phyloP scores from a whole-genome alignment of 176 grass and related monocot genomes.

The Eleusine coracana region DNA sequence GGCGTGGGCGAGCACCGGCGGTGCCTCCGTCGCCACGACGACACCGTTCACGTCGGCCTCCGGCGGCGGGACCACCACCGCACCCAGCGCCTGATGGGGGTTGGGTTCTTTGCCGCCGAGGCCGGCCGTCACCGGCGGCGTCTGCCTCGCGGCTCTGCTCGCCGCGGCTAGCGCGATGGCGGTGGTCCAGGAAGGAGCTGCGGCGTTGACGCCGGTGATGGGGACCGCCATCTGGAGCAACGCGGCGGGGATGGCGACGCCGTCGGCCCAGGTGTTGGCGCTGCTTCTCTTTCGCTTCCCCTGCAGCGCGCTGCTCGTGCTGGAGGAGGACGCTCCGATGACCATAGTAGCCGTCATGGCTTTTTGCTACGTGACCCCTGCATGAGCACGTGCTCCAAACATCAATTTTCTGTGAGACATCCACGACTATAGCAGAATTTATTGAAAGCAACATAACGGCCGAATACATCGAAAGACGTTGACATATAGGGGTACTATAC shows the following conservation, averaged over 20 bases:
- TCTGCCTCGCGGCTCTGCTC: not conserved
- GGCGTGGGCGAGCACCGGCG: not conserved
- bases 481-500: too few species aligned
- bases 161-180: not conserved
- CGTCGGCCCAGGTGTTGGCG: not conserved
- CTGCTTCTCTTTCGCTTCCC: not conserved
- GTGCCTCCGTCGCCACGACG: not conserved
- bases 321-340: not conserved
- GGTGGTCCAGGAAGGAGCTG: not conserved
- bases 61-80: not conserved
- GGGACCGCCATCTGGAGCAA: constrained; percentile 4
- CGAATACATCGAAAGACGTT: too few species aligned
- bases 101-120: not conserved
- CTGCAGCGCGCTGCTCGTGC: not conserved
- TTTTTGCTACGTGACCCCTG: not conserved
- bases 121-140: not conserved
- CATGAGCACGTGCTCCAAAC: not conserved
- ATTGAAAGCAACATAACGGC: not conserved
- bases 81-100: not conserved
- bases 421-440: not conserved
- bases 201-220: not conserved
- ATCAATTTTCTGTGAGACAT: not conserved
- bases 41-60: not conserved
- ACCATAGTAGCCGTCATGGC: not conserved
- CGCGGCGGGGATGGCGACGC: not conserved